These are phyloP conservation scores for Solanum bukasovii DNA, from an alignment of 257 asterid species.

Conservation along the genomic window DNA sequence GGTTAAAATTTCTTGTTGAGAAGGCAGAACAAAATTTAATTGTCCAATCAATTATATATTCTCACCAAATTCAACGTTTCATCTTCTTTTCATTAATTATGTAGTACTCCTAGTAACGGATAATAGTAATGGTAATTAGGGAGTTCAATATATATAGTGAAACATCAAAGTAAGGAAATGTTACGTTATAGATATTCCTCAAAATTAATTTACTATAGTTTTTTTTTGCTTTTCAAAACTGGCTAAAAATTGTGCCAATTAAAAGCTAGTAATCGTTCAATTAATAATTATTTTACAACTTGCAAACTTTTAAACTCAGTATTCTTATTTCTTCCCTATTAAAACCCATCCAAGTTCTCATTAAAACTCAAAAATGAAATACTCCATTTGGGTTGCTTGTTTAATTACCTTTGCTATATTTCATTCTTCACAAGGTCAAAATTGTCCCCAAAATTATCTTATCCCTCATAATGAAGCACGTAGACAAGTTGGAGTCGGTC, in stretches of 20 bases:
- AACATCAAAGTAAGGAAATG: not conserved
- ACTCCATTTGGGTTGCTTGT: not conserved
- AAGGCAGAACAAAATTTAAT: not conserved
- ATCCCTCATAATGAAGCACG: conserved; percentile 31
- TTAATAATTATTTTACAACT: not conserved
- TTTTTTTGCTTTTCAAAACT: not conserved
- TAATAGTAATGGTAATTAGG: not conserved
- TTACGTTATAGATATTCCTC: not conserved
- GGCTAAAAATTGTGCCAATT: not conserved
- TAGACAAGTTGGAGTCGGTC: conserved; percentile 16
- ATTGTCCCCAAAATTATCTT: conserved; percentile 9
- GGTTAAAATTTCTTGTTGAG: not conserved
- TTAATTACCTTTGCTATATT: not conserved
- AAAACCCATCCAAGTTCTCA: not conserved
- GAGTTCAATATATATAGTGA: not conserved
- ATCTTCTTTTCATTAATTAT: not conserved
- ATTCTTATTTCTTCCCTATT: not conserved
- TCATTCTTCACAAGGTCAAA: conserved; percentile 10
- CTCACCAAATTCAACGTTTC: not conserved
- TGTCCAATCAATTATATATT: not conserved
- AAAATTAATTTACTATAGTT: not conserved
- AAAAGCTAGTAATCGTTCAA: not conserved
- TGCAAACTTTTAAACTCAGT: not conserved
- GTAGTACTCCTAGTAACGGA: not conserved
- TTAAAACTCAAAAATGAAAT: not conserved